Base-by-base conservation (phyloP, 139 green algal species). In the Picochlorum sp. region DNA sequence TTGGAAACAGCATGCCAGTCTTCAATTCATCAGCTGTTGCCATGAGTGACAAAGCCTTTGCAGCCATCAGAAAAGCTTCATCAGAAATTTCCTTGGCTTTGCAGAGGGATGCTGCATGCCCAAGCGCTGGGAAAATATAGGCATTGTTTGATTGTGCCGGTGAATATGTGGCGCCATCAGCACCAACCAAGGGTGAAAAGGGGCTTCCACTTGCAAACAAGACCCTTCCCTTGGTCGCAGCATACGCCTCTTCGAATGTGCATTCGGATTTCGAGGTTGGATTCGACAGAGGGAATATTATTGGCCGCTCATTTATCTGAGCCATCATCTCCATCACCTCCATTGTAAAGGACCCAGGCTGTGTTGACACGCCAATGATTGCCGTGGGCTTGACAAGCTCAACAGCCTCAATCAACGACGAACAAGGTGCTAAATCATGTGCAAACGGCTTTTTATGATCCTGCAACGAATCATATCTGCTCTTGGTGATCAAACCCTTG, bases 261-360 rank as follows among this genome's bases (percentile, higher is more conserved):
- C 88, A 95, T 83, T 97, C 90, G 8, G 83, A 70, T 60, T 88
- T 85, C 45, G 49, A 74, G 15, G 89, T 97, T 31, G 90, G 90
- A 74, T 97, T 97, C 67, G 80, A 91, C n/a, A 97, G 77, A 7
- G 90, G 82, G 68, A 97, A 90, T 58, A 97, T 87, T 67, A 97
- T 74, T 23, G 90, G 90, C 1, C 75, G 79, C 44, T 87, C 68
- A 64, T 82, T 83, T 65, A 68, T 71, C 58, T 55, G 37, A 1
- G 71, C 73, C 85, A 94, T 83, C 20, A 73, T 73, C 41, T 70
- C 5, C 5, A 81, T 20, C 16, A 92, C 78, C 16, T 85, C 72
- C 24, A 65, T 4, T 1, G 64, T 81, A 71, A 95, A 95, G 26
- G 86, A 65, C 11, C 68, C 68, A 2, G 54, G 20, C 16, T 77